These are phyloP conservation scores for Chrysopogon serrulatus DNA, from an alignment of 176 grass and related monocot species.

Conservation along the genomic window DNA sequence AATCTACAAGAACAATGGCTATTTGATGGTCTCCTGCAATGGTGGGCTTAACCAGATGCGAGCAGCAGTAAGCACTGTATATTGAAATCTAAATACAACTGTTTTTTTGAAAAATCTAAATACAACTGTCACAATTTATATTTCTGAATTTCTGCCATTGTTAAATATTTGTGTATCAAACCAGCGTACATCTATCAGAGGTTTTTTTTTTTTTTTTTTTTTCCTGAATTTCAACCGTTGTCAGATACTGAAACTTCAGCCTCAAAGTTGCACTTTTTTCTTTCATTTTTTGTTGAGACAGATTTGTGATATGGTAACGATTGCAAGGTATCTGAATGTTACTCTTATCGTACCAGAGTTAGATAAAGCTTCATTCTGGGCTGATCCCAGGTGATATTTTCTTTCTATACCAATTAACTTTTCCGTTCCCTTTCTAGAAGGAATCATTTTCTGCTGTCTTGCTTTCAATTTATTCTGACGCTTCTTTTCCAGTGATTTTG, in stretches of 20 bases:
- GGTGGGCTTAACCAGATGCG: slow-evolving; percentile 98
- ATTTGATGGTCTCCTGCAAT: slow-evolving; percentile 95
- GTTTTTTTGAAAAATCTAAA: slow-evolving; percentile 4
- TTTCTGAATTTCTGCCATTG: background rate
- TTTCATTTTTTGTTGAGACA: slow-evolving; percentile 27
- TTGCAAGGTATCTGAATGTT: slow-evolving; percentile 88
- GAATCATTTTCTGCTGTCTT: background rate
- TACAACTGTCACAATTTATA: background rate
- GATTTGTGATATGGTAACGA: slow-evolving; percentile 97
- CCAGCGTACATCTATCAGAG: background rate
- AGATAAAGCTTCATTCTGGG: slow-evolving; percentile 95
- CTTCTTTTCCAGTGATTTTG: slow-evolving; percentile 66
- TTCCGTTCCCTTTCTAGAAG: background rate
- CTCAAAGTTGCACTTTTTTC: background rate
- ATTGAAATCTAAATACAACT: background rate
- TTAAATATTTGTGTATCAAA: background rate
- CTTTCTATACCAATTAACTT: background rate
- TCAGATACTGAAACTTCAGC: slow-evolving; percentile 3
- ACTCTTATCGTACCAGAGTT: slow-evolving; percentile 90
- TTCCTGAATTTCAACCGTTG: background rate
- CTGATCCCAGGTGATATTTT: slow-evolving; percentile 70
- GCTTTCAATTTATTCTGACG: background rate
- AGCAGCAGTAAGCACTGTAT: slow-evolving; percentile 60
- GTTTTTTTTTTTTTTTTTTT: background rate
- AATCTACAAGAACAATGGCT: slow-evolving; percentile 96